A percentile compares a stretch with the other conserved stretches of the same genome.
Evolutionary conservation across 116 monocot species (phyloP).

Genomic region (Posidonia oceanica): DNA sequence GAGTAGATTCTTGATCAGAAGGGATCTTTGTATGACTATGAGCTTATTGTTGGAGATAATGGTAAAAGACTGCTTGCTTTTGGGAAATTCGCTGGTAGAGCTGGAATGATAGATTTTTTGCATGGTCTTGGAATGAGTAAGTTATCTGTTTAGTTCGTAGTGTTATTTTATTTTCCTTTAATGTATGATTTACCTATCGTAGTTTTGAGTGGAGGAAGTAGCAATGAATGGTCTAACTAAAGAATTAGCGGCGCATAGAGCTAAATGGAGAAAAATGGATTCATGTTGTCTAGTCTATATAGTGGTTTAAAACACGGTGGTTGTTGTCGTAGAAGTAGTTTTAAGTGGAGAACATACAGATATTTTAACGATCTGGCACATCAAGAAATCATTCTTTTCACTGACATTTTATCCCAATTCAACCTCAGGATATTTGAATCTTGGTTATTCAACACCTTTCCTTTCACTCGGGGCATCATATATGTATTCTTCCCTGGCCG

Average conservation of each 20-base stretch:
- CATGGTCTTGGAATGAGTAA: conserved; percentile 89
- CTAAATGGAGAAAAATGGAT: too few relatives aligned
- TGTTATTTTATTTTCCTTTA: background rate
- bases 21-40: conserved; percentile 80
- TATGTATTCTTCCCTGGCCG: conserved; percentile 92
- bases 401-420: background rate
- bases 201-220: too few relatives aligned
- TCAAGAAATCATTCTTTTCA: background rate
- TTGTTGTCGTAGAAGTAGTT: too few relatives aligned
- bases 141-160: background rate
- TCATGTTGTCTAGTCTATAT: too few relatives aligned
- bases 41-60: conserved; percentile 81
- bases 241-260: too few relatives aligned
- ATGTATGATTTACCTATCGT: too few relatives aligned
- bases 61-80: conserved; percentile 88
- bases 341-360: background rate
- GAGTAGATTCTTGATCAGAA: conserved; percentile 60
- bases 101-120: conserved; percentile 84
- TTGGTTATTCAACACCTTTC: conserved; percentile 96
- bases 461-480: conserved; percentile 85
- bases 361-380: background rate
- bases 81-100: conserved; percentile 97
- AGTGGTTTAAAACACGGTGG: too few relatives aligned
- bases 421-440: conserved; percentile 75
- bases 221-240: too few relatives aligned